Base-by-base conservation (phyloP, 2,329 filamentous ascomycete species). In the Verticillium albo-atrum region DNA sequence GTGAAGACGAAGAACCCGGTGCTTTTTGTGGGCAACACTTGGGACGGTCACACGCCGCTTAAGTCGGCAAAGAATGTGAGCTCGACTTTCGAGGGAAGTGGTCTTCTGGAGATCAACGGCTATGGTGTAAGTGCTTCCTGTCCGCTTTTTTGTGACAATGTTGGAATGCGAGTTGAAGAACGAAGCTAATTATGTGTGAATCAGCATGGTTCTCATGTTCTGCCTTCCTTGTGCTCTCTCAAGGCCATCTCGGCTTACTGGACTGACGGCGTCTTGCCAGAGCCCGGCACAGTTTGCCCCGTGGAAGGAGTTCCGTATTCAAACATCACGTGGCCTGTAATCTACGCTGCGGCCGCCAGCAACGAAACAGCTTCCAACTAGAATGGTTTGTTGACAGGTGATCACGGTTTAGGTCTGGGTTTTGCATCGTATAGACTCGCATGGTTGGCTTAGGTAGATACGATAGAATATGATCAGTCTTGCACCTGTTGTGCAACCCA, bases 11-110 rank as follows among this genome's bases (percentile, higher is more conserved):
- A 63, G 56, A 71, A 71, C n/a, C 70, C 73, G 0, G 53, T 78
- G 2, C 64, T 79, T 2, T 61, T 79, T 12, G 67, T 78, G 10
- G 71, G 72, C 6, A 78, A 75, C 60, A 72, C 69, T 0, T 67
- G 66, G 32, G 77, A 79, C 56, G 70, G 69, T 0, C 66, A 72
- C 17, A 77, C 74, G 2, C 74, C 77, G 2, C 62, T 79, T 7
- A 63, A 57, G 3, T 75, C 74, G 20, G 76, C 75, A 0, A 65
- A 64, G 52, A 76, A 76, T 51, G 66, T 74, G 34, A 76, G 72
- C 32, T 61, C 65, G 3, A 70, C 68, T 1, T 73, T 78, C 32
- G 63, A 74, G 26, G 72, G 71, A 1, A 78, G 76, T 35, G 69
- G 70, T 9, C 63, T 78, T 4, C 68, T 77, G 6, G 66, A 74